Evolutionary conservation across 768 basidiomycete genomes (phyloP).

Genomic region (Amanita muscaria): DNA sequence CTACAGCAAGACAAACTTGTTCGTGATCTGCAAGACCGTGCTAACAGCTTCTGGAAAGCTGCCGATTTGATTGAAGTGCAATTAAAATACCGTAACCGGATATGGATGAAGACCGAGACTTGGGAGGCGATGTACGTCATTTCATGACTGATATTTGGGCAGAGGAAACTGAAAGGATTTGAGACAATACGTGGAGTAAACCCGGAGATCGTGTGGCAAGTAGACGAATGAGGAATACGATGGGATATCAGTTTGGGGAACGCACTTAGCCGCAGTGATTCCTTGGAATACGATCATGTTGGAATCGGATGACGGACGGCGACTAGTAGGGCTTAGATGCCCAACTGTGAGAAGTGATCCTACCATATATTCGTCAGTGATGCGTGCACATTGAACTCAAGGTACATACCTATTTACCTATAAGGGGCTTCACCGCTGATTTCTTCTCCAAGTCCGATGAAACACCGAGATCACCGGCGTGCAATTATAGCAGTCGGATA

Average conservation of each 20-base stretch:
- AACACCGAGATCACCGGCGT: too few species aligned
- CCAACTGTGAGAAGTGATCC: neutral
- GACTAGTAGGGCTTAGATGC: neutral
- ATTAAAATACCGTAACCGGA: neutral
- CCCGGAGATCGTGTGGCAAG: neutral
- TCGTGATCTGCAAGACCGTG: conserved; percentile 1
- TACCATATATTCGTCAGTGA: neutral
- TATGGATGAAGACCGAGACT: neutral
- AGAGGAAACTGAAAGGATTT: neutral
- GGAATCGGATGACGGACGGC: neutral
- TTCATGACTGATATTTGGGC: neutral
- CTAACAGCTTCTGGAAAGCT: conserved; percentile 4
- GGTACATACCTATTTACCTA: too few species aligned
- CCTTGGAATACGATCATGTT: too few species aligned
- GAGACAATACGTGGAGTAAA: neutral
- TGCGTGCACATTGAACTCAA: too few species aligned
- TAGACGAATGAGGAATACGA: neutral
- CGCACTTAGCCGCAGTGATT: neutral
- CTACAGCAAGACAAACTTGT: conserved; percentile 2
- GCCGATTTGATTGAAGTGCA: conserved; percentile 6
- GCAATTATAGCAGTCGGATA: too few species aligned
- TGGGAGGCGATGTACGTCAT: neutral
- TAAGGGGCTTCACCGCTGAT: too few species aligned
- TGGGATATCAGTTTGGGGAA: neutral
- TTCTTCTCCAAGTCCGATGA: too few species aligned